phyloP scores from a whole-genome alignment of 352 stramenopile species.

The Phytopythium vexans region DNA sequence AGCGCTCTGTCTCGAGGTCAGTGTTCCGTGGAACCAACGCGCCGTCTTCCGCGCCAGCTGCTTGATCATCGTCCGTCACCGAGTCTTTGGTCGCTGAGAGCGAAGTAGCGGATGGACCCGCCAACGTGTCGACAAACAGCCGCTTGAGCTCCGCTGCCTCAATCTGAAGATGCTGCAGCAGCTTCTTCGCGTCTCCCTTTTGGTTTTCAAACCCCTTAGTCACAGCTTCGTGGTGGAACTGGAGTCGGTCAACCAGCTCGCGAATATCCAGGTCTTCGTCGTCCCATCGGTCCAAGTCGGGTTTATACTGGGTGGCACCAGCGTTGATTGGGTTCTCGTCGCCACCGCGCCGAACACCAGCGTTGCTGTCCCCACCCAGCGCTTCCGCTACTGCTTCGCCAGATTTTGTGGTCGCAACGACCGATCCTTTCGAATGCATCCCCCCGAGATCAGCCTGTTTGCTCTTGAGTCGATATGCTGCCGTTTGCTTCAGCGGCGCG shows the following conservation, averaged over 20 bases:
- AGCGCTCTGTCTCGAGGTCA: slow-evolving; percentile 16
- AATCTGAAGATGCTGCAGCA: slow-evolving; percentile 63
- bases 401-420: slow-evolving; percentile 37
- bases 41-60: background rate
- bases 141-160: slow-evolving; percentile 68
- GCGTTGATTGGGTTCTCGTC: slow-evolving; percentile 11
- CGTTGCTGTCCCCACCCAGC: background rate
- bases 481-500: slow-evolving; percentile 24
- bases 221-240: slow-evolving; percentile 76
- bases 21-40: background rate
- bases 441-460: slow-evolving; percentile 50
- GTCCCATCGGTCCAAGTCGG: slow-evolving; percentile 62
- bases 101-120: slow-evolving; percentile 3
- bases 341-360: slow-evolving; percentile 1
- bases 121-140: slow-evolving; percentile 54
- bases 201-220: slow-evolving; percentile 74
- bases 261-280: slow-evolving; percentile 75
- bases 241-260: slow-evolving; percentile 69
- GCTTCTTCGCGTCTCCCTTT: slow-evolving; percentile 53
- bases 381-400: background rate
- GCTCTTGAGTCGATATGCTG: slow-evolving; percentile 46
- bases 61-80: background rate
- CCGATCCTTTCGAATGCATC: slow-evolving; percentile 70
- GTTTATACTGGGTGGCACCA: slow-evolving; percentile 29
- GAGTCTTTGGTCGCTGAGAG: background rate